Conservation (phyloP, 116 monocot species). For the Thalassia testudinum region DNA sequence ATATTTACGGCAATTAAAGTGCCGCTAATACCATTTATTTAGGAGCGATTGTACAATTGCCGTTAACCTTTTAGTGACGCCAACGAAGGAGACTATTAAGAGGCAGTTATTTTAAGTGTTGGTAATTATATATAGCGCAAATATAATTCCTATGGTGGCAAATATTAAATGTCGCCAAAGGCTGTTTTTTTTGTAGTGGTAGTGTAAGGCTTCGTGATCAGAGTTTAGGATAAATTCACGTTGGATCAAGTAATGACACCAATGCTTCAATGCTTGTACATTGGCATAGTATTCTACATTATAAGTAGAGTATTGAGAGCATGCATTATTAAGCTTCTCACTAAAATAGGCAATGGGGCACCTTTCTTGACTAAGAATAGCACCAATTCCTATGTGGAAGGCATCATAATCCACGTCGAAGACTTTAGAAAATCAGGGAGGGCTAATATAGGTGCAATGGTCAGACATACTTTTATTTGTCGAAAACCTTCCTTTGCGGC, state of each 20-base stretch:
- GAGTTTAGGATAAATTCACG: not conserved
- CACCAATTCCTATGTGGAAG: not conserved
- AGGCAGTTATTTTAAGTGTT: too few species aligned
- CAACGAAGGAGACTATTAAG: too few species aligned
- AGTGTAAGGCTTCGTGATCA: too few species aligned
- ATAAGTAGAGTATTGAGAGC: not conserved
- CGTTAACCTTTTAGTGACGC: too few species aligned
- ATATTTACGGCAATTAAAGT: too few species aligned
- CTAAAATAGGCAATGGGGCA: not conserved
- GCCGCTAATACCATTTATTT: too few species aligned
- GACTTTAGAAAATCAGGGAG: not conserved
- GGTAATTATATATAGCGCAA: too few species aligned
- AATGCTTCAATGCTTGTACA: conserved; percentile 1
- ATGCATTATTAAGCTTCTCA: not conserved
- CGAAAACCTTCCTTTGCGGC: not conserved
- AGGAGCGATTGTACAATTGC: too few species aligned
- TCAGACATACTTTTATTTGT: not conserved
- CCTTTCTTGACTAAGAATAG: not conserved
- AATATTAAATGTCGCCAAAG: too few species aligned
- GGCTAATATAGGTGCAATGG: not conserved
- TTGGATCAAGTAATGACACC: not conserved
- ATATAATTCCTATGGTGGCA: too few species aligned
- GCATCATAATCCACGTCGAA: conserved; percentile 2
- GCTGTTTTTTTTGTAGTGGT: too few species aligned
- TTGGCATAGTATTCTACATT: not conserved